phyloP scores from a whole-genome alignment of 1,284 basidiomycete genomes.

The Phenoliferia sp. region DNA sequence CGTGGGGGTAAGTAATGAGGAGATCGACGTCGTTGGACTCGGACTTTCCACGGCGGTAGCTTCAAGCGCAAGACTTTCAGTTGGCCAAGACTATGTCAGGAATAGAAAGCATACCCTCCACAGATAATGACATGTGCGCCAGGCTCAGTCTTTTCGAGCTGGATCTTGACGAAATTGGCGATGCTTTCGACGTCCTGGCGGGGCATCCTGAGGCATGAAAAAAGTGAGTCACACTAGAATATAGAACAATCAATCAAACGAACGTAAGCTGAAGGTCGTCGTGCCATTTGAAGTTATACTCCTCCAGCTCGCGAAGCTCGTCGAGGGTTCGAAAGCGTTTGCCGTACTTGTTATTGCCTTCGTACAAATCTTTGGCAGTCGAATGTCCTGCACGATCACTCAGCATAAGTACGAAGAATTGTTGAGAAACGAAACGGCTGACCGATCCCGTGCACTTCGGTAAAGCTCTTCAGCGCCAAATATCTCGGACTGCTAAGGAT shows the following conservation, averaged over 20 bases:
- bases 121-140: conserved; percentile 63
- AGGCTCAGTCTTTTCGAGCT: conserved; percentile 54
- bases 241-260: not conserved
- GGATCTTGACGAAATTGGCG: conserved; percentile 52
- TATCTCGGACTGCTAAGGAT: not conserved
- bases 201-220: conserved; percentile 50
- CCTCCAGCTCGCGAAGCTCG: conserved; percentile 14
- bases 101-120: conserved; percentile 54
- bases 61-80: conserved; percentile 36
- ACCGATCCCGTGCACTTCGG: conserved; percentile 62
- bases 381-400: not conserved
- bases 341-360: no score
- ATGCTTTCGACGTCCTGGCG: conserved; percentile 65
- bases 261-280: conserved; percentile 23
- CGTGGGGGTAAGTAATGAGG: conserved; percentile 62
- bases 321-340: conserved; percentile 16
- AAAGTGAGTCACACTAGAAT: not conserved
- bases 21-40: conserved; percentile 73
- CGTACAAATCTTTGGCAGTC: not conserved
- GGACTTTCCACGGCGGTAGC: conserved; percentile 68
- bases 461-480: not conserved
- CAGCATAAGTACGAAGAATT: no score
- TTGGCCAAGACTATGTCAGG: not conserved
- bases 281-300: conserved; percentile 19
- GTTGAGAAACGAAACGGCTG: not conserved